Evolutionary conservation across 2,329 filamentous ascomycete genomes (phyloP).

Genomic region (Fonsecaea monophora): DNA sequence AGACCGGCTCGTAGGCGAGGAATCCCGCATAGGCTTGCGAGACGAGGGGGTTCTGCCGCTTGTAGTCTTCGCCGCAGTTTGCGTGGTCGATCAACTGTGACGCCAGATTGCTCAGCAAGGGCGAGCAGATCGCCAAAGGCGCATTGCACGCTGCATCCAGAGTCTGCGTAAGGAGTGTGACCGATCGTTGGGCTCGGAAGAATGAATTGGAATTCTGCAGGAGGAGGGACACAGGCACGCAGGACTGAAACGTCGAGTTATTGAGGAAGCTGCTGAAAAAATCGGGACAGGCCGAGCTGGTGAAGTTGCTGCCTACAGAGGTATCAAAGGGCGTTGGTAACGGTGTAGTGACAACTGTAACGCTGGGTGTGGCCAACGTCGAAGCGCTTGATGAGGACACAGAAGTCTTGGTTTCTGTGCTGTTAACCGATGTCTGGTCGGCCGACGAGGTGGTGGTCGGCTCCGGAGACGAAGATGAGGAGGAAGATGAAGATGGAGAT

Average conservation of each 20-base stretch:
- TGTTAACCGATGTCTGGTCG: slow-evolving; percentile 17
- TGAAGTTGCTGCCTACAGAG: slow-evolving; percentile 68
- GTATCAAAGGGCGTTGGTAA: slow-evolving; percentile 73
- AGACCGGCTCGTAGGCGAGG: slow-evolving; percentile 76
- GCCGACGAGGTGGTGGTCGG: slow-evolving; percentile 4
- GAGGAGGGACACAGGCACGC: slow-evolving; percentile 84
- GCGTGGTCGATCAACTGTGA: slow-evolving; percentile 65
- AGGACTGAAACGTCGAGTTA: slow-evolving; percentile 71
- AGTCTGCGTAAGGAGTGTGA: slow-evolving; percentile 74
- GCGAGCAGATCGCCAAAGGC: slow-evolving; percentile 69
- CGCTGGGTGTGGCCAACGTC: slow-evolving; percentile 28
- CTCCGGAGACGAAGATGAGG: slow-evolving; percentile 15
- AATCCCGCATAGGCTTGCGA: slow-evolving; percentile 77
- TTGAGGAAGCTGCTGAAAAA: slow-evolving; percentile 72
- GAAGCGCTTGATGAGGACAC: slow-evolving; percentile 28
- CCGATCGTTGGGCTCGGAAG: slow-evolving; percentile 77
- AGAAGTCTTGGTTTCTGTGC: slow-evolving; percentile 32
- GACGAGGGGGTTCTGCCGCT: slow-evolving; percentile 71
- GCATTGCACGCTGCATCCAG: slow-evolving; percentile 80
- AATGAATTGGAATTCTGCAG: slow-evolving; percentile 84
- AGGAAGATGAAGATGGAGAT: too few relatives aligned
- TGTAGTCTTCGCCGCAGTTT: slow-evolving; percentile 76
- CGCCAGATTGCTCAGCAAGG: slow-evolving; percentile 70
- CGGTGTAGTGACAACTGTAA: slow-evolving; percentile 42
- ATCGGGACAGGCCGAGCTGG: slow-evolving; percentile 53